Conservation (phyloP, 495 filamentous ascomycete species). For the Achaetomiella virescens region DNA sequence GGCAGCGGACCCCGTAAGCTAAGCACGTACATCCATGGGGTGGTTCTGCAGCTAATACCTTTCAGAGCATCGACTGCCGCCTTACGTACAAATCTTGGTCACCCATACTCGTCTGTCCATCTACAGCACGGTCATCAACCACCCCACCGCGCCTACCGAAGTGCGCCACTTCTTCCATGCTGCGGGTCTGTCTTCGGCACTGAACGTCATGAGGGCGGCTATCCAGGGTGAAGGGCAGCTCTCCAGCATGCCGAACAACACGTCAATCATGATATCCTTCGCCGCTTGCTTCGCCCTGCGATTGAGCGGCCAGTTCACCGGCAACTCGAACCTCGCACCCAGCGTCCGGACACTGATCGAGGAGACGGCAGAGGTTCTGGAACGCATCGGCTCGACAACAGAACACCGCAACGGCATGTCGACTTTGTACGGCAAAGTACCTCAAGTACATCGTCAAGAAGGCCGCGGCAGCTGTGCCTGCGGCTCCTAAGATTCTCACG, state of each 20-base stretch:
- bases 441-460: constrained; percentile 52
- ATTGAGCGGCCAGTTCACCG: constrained; percentile 52
- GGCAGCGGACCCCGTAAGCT: constrained; percentile 49
- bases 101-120: constrained; percentile 65
- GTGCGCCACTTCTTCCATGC: constrained; percentile 67
- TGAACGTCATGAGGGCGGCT: constrained; percentile 68
- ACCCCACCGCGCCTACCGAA: constrained; percentile 61
- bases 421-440: constrained; percentile 55
- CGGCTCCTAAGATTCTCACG: neutral
- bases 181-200: constrained; percentile 59
- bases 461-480: constrained; percentile 17
- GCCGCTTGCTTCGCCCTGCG: constrained; percentile 64
- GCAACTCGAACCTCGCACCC: constrained; percentile 55
- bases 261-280: constrained; percentile 71
- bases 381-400: constrained; percentile 59
- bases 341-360: constrained; percentile 63
- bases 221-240: constrained; percentile 64
- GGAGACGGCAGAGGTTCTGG: constrained; percentile 61
- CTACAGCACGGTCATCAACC: constrained; percentile 69
- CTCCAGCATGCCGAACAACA: constrained; percentile 72
- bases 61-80: constrained; percentile 55
- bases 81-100: constrained; percentile 70
- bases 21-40: neutral
- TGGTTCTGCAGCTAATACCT: neutral
- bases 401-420: constrained; percentile 59